phyloP scores from a whole-genome alignment of 1,139 yeast species.

The Suhomyces bribrorum region DNA sequence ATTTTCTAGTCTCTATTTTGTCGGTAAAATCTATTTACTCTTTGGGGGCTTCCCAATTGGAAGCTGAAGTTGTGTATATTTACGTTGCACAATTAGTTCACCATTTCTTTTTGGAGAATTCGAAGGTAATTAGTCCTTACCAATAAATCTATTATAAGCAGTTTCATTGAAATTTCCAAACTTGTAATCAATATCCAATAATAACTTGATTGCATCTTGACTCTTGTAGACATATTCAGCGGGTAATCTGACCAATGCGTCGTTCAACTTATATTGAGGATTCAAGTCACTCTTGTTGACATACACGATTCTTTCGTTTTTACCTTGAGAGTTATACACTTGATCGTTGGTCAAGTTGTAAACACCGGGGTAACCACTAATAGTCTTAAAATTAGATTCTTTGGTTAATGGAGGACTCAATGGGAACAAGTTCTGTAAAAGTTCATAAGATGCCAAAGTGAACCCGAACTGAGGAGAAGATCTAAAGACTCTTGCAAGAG shows the following conservation, averaged over 20 bases:
- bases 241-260: slow-evolving; percentile 46
- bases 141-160: slow-evolving; percentile 52
- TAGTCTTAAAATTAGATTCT: slow-evolving; percentile 47
- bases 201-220: slow-evolving; percentile 60
- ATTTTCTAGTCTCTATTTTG: too few relatives aligned
- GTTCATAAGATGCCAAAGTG: slow-evolving; percentile 93
- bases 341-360: slow-evolving; percentile 51
- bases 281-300: slow-evolving; percentile 31
- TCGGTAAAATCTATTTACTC: background rate
- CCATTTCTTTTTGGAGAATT: background rate
- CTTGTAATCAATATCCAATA: slow-evolving; percentile 63
- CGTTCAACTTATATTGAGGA: slow-evolving; percentile 22
- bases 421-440: slow-evolving; percentile 56
- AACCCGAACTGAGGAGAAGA: slow-evolving; percentile 98
- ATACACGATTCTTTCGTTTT: slow-evolving; percentile 39
- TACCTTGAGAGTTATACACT: slow-evolving; percentile 38
- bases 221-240: slow-evolving; percentile 59
- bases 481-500: slow-evolving; percentile 90
- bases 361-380: slow-evolving; percentile 50
- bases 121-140: slow-evolving; percentile 14
- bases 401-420: slow-evolving; percentile 49
- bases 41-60: background rate
- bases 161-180: slow-evolving; percentile 57
- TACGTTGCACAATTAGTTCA: background rate
- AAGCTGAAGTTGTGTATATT: too few relatives aligned